Conservation (phyloP, 768 basidiomycete genomes). For the Phylloporus arenicola region DNA sequence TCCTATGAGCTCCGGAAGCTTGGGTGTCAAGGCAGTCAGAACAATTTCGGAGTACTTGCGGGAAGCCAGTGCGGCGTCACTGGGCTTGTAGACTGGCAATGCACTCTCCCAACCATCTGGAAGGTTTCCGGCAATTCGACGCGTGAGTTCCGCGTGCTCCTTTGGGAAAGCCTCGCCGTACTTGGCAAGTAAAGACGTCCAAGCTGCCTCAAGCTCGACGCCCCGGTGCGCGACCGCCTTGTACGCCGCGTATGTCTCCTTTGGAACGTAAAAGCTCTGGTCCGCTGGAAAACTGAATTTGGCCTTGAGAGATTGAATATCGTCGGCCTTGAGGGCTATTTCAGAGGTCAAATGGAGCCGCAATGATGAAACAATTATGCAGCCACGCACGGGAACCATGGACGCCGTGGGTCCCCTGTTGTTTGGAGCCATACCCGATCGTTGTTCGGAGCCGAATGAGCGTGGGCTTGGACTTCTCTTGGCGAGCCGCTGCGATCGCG, state of each 20-base stretch:
- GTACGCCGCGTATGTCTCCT: constrained; percentile 68
- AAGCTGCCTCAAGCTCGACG: constrained; percentile 64
- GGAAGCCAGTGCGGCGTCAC: constrained; percentile 81
- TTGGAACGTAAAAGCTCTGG: constrained; percentile 71
- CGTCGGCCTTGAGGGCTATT: constrained; percentile 86
- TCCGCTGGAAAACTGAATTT: constrained; percentile 80
- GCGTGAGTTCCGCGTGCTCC: constrained; percentile 80
- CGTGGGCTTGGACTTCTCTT: constrained; percentile 78
- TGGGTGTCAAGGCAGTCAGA: constrained; percentile 66
- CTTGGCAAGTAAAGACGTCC: constrained; percentile 60
- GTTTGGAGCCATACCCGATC: constrained; percentile 91
- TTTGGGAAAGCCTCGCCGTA: constrained; percentile 78
- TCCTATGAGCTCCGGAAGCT: constrained; percentile 79
- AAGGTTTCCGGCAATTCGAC: constrained; percentile 79
- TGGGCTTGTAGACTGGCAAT: constrained; percentile 79
- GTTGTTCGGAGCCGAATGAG: constrained; percentile 83
- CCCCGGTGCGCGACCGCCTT: constrained; percentile 63
- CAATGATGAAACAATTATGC: neutral
- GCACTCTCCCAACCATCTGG: constrained; percentile 82
- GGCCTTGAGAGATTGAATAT: constrained; percentile 75
- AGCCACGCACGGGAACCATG: constrained; percentile 80
- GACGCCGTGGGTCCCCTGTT: constrained; percentile 90
- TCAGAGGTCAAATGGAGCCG: constrained; percentile 4
- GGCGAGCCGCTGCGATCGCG: constrained; percentile 73
- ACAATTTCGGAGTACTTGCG: constrained; percentile 92